Conservation (phyloP, 805 yeast genomes). For the Dipodascopsis uninucleata region DNA sequence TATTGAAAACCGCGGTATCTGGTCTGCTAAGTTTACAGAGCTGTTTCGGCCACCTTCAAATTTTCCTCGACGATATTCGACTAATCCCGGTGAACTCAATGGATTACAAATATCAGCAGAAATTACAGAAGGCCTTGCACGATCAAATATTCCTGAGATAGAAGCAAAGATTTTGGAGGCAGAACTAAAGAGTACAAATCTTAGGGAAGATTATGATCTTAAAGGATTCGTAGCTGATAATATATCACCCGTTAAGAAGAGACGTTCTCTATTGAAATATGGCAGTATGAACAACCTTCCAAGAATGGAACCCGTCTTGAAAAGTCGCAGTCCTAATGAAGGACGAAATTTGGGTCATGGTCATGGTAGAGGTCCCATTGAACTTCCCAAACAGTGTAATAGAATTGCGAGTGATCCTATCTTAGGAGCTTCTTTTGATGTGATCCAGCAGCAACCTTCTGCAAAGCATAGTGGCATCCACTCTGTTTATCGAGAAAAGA, state of each 20-base stretch:
- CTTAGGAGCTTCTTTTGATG: too few relatives aligned
- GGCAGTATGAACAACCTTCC: too few relatives aligned
- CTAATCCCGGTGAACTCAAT: constrained; percentile 1
- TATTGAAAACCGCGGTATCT: constrained; percentile 11
- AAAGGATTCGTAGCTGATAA: constrained; percentile 13
- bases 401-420: too few relatives aligned
- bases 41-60: constrained; percentile 20
- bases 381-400: too few relatives aligned
- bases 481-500: too few relatives aligned
- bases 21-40: constrained; percentile 13
- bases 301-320: too few relatives aligned
- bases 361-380: too few relatives aligned
- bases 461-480: too few relatives aligned
- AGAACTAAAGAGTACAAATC: constrained; percentile 20
- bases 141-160: background rate
- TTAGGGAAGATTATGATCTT: constrained; percentile 21
- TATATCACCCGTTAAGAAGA: constrained; percentile 20
- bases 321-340: too few relatives aligned
- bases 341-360: too few relatives aligned
- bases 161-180: constrained; percentile 16
- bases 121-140: background rate
- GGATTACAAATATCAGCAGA: constrained; percentile 17
- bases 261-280: constrained; percentile 15
- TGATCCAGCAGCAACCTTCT: too few relatives aligned
- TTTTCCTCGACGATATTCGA: constrained; percentile 7